Evolutionary conservation across 129 eudicot species (phyloP), one percentile per base, ranked within the genome.

Genomic region (Lactuca sativa): DNA sequence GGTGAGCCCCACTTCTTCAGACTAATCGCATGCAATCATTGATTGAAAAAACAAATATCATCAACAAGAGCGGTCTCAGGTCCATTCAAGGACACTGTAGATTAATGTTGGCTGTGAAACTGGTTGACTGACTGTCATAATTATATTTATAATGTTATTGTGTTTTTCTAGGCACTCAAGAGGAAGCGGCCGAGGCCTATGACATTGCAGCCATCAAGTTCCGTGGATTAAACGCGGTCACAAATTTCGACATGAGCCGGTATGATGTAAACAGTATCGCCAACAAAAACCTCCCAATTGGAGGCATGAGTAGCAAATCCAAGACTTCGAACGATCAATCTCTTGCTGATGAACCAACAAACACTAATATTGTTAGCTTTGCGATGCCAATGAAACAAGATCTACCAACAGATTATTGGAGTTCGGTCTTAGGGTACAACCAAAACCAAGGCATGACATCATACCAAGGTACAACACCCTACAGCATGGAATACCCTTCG

Each of bases 121-220:
- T 25, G 30, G 30, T 25, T 25, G 30, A 1, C 30, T 25, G 30
- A 25, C 2, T 25, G 30, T 25, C 30, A 25, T 25, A 18, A 21
- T 21, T 21, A 21, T 21, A 21, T 21, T 21, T 21, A 21, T 47
- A 47, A 47, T 12, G 52, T 47, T 47, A 10, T 47, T 10, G 12
- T 47, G n/a, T 69, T 53, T 30, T 31, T 18, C 18, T 53, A 91
- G 97, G 93, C 71, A 91, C 97, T 14, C 97, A 91, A 69, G 97
- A 91, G 77, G 97, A 86, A 79, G 97, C 97, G 0, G 97, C 97
- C 0, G 97, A 91, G 78, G 97, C 97, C 2, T 91, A 91, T 16
- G 97, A 91, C 74, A 91, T 91, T 0, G 97, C 97, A 0, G 97
- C 97, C 34, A 91, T 91, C 40, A 91, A 91, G 66, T 91, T 91